Conservation (phyloP, 2,329 filamentous ascomycete genomes). For the Talaromyces albobiverticillius region DNA sequence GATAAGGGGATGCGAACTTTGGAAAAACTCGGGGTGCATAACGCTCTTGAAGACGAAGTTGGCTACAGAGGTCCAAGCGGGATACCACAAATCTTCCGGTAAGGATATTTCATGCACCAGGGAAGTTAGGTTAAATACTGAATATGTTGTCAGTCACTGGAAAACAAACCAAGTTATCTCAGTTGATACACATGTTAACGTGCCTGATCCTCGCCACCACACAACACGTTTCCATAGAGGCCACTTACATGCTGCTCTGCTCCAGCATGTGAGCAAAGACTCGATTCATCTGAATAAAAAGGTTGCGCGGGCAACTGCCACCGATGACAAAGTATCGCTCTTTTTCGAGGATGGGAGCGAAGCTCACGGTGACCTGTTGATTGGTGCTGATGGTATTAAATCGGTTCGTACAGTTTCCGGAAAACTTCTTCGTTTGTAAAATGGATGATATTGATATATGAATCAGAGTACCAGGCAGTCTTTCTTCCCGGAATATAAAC, state of each 20-base stretch:
- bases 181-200: slow-evolving; percentile 35
- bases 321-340: slow-evolving; percentile 32
- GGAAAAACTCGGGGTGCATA: slow-evolving; percentile 49
- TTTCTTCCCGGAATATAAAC: slow-evolving; percentile 42
- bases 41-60: slow-evolving; percentile 43
- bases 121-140: not conserved
- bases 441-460: not conserved
- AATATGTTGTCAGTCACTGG: slow-evolving; percentile 32
- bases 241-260: slow-evolving; percentile 50
- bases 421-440: not conserved
- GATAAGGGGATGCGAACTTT: slow-evolving; percentile 46
- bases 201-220: slow-evolving; percentile 36
- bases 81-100: slow-evolving; percentile 48
- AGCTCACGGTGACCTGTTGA: slow-evolving; percentile 46
- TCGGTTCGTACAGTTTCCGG: slow-evolving; percentile 42
- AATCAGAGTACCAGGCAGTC: slow-evolving; percentile 28
- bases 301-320: slow-evolving; percentile 34
- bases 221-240: slow-evolving; percentile 49
- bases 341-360: slow-evolving; percentile 49
- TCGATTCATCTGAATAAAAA: slow-evolving; percentile 46
- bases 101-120: slow-evolving; percentile 9
- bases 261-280: slow-evolving; percentile 43
- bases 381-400: slow-evolving; percentile 55
- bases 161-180: slow-evolving; percentile 43
- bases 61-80: slow-evolving; percentile 42